Evolutionary conservation across 768 basidiomycete genomes (phyloP), one percentile per base, ranked within the genome.

Genomic region (Baorangia bicolor): DNA sequence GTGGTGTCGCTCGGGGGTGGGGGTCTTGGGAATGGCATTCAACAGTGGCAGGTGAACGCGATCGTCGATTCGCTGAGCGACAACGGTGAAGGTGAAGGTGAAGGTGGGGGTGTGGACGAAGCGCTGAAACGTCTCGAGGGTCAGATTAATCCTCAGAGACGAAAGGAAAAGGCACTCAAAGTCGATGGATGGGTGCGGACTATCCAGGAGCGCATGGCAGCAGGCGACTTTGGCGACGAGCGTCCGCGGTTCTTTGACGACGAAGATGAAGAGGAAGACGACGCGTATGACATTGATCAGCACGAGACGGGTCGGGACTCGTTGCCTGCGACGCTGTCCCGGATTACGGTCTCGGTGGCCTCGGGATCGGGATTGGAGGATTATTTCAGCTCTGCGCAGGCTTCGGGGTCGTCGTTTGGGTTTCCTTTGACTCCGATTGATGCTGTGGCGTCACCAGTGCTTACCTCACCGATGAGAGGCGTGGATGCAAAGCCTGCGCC

Each of bases 31-130:
- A 61, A 60, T 18, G 74, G 73, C 28, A 84, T 92, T 18, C 83
- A 86, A n/a, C 83, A 85, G 51, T 93, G 92, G 92, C 92, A 92
- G 62, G 76, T 90, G 72, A 88, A 89, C 64, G 86, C 88, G 27
- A 73, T 92, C 37, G 78, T 92, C 12, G 87, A 91, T 46, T 85
- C 82, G 37, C 74, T 89, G 60, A 88, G 83, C 57, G 85, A 90
- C 51, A 85, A 92, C 5, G 88, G 80, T 23, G 91, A 87, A n/a
- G n/a, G n/a, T n/a, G 91, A 92, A 1, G 92, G 90, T 62, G n/a
- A n/a, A 55, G 78, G 73, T 18, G 92, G 92, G 2, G 92, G 90
- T 62, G 87, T 90, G 18, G 92, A 93, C 31, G 89, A 85, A 8
- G 93, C 94, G 18, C 69, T 97, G 58, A 77, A 81, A 23, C 77